Percentiles rank a stretch among this genome's conserved stretches.
Evolutionary conservation across 2,329 filamentous ascomycete species (phyloP).

Genomic region (Penicillium sclerotigenum): DNA sequence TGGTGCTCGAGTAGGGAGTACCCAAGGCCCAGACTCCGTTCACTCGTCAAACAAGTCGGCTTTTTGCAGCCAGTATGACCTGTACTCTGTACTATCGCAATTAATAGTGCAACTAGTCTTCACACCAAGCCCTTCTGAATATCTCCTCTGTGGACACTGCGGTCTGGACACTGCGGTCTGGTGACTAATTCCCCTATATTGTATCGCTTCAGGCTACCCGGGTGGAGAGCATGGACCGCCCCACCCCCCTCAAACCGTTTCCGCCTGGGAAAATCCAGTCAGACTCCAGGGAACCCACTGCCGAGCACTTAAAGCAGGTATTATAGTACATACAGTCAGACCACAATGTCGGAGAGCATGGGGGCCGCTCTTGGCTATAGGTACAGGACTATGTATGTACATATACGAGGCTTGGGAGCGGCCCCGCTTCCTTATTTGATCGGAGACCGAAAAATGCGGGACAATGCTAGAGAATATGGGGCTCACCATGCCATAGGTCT

Average conservation of each 20-base stretch:
- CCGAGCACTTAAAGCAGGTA: neutral
- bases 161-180: neutral
- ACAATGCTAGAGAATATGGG: neutral
- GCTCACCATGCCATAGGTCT: neutral
- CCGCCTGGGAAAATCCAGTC: neutral
- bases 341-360: neutral
- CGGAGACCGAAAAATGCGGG: neutral
- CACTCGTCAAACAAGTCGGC: neutral
- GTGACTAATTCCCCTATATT: neutral
- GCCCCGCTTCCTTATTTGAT: neutral
- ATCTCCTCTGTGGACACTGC: neutral
- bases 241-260: neutral
- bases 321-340: neutral
- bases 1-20: neutral
- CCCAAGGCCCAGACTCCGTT: neutral
- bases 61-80: neutral
- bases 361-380: no score
- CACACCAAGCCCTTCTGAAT: neutral
- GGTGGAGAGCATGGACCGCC: neutral
- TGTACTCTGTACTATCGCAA: neutral
- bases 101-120: neutral
- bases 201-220: neutral
- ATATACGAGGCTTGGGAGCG: neutral
- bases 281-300: neutral
- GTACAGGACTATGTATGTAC: no score